phyloP scores from a whole-genome alignment of 2,329 filamentous ascomycete species.

The Ophiostoma triangulosporum region DNA sequence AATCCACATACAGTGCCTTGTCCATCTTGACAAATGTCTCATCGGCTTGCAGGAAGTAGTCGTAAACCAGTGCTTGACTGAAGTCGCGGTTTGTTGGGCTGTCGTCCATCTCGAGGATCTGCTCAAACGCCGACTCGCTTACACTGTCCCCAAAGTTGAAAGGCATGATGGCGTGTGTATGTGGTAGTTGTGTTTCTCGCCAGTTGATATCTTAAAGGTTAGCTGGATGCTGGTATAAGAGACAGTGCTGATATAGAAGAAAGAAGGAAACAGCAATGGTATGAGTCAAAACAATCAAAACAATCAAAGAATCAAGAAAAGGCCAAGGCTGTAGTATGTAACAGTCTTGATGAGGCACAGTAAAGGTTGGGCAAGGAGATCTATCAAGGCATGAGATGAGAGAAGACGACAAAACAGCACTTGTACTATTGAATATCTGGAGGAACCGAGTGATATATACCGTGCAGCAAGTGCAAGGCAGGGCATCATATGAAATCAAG shows the following conservation, averaged over 20 bases:
- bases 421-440: background rate
- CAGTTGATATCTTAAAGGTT: background rate
- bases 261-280: too few species aligned
- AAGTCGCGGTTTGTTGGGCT: constrained; percentile 75
- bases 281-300: too few species aligned
- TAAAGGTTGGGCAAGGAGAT: background rate
- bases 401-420: too few species aligned
- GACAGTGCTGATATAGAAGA: too few species aligned
- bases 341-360: background rate
- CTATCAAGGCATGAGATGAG: background rate
- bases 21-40: constrained; percentile 81
- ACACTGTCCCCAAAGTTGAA: constrained; percentile 61
- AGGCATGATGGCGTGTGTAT: constrained; percentile 27
- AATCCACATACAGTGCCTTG: constrained; percentile 53
- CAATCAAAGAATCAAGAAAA: background rate
- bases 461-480: background rate
- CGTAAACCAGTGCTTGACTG: constrained; percentile 74
- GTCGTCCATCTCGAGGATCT: constrained; percentile 98
- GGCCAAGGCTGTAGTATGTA: background rate
- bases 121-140: constrained; percentile 70
- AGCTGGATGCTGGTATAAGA: background rate
- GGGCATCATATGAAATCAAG: background rate
- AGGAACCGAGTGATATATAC: background rate
- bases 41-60: constrained; percentile 86
- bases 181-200: background rate